phyloP scores from a whole-genome alignment of 805 yeast genomes.

The Candida silvicultrix region DNA sequence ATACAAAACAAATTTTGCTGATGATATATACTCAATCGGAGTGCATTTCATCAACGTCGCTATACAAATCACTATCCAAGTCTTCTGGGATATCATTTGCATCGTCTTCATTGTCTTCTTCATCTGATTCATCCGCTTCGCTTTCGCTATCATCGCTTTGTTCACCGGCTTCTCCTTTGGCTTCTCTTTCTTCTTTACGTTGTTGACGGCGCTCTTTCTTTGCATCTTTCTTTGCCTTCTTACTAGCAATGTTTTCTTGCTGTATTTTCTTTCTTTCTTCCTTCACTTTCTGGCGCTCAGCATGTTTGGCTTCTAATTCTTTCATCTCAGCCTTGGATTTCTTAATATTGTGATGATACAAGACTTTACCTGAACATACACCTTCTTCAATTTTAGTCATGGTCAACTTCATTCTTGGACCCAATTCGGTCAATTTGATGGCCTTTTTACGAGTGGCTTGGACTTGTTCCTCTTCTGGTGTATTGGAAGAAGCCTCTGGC shows the following conservation, averaged over 20 bases:
- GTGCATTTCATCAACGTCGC: constrained; percentile 32
- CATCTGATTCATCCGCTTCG: constrained; percentile 4
- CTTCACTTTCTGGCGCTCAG: constrained; percentile 51
- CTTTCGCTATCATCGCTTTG: constrained; percentile 12
- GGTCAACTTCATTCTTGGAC: constrained; percentile 78
- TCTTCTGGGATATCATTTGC: constrained; percentile 37
- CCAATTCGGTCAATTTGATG: constrained; percentile 85
- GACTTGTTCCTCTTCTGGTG: constrained; percentile 14
- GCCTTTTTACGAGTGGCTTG: constrained; percentile 57
- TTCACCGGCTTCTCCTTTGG: constrained; percentile 19
- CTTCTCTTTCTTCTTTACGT: constrained; percentile 35
- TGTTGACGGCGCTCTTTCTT: constrained; percentile 65
- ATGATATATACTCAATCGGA: neutral
- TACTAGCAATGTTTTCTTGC: constrained; percentile 68
- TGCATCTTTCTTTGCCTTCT: constrained; percentile 65
- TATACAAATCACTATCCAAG: constrained; percentile 39
- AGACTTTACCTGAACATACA: constrained; percentile 78
- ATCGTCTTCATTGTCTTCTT: constrained; percentile 24
- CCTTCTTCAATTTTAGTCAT: constrained; percentile 90
- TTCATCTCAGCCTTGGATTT: constrained; percentile 59
- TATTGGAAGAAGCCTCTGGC: constrained; percentile 12
- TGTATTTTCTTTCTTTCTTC: constrained; percentile 72
- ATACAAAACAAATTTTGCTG: constrained; percentile 3
- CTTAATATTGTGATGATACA: constrained; percentile 68
- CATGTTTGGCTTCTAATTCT: constrained; percentile 62